A percentile compares a stretch with the other conserved stretches of the same genome.
Evolutionary conservation across 140 eudicot genomes (phyloP).

Genomic region (Anethum foeniculum): DNA sequence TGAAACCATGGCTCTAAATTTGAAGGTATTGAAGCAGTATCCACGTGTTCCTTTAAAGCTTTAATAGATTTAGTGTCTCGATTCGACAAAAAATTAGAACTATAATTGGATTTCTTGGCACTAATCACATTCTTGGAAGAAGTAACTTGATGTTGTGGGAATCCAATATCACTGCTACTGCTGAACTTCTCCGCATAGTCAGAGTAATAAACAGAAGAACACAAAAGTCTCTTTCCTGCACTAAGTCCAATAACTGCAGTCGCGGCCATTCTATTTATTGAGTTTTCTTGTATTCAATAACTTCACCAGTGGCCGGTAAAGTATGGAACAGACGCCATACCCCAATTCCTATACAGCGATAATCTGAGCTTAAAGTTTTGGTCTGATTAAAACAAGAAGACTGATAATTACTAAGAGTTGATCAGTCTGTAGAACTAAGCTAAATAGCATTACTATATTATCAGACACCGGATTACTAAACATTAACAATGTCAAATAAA

Average conservation of each 20-base stretch:
- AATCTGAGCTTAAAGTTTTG: not conserved
- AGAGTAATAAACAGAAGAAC: conserved; percentile 51
- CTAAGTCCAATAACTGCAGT: conserved; percentile 70
- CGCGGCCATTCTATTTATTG: conserved; percentile 49
- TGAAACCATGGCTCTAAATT: conserved; percentile 33
- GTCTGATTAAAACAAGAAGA: conserved; percentile 4
- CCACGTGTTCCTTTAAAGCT: conserved; percentile 43
- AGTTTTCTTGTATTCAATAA: conserved; percentile 11
- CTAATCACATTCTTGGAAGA: conserved; percentile 34
- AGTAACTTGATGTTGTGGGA: conserved; percentile 21
- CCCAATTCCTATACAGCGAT: not conserved
- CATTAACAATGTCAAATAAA: not conserved
- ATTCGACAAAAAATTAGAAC: conserved; percentile 34
- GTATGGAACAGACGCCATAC: conserved; percentile 5
- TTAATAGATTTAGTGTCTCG: conserved; percentile 30
- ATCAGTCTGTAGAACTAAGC: not conserved
- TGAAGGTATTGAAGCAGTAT: conserved; percentile 30
- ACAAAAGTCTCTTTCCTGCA: conserved; percentile 50
- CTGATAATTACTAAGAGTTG: not conserved
- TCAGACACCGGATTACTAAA: not conserved
- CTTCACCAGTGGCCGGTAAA: conserved; percentile 16
- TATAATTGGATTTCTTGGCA: conserved; percentile 40
- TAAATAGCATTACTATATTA: not conserved
- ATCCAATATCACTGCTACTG: conserved; percentile 24
- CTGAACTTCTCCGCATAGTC: conserved; percentile 46